These are phyloP conservation scores for Boletus fagicola DNA, from an alignment of 768 basidiomycete species.

Conservation along the genomic window DNA sequence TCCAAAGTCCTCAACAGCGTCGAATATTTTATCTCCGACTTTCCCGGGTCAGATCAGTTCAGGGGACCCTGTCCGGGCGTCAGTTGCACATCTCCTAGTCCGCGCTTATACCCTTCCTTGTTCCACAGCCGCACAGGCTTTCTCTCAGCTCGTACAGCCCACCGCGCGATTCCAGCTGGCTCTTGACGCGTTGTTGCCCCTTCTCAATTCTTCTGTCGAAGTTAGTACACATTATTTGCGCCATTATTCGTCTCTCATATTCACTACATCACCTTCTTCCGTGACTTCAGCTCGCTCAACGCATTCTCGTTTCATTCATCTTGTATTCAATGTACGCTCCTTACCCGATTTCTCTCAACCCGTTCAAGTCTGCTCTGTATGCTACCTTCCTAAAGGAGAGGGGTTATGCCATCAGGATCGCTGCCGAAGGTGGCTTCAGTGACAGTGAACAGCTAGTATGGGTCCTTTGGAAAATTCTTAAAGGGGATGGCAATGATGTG, in stretches of 20 bases:
- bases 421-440: constrained; percentile 48
- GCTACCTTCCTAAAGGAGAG: constrained; percentile 68
- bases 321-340: constrained; percentile 79
- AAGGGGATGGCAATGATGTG: constrained; percentile 80
- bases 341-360: constrained; percentile 76
- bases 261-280: constrained; percentile 11
- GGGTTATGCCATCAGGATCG: constrained; percentile 52
- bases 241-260: constrained; percentile 16
- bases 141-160: constrained; percentile 71
- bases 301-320: constrained; percentile 77
- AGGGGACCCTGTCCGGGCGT: constrained; percentile 51
- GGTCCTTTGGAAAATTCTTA: constrained; percentile 85
- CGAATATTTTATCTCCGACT: constrained; percentile 36
- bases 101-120: constrained; percentile 70
- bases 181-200: constrained; percentile 75
- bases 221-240: constrained; percentile 38
- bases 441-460: constrained; percentile 78
- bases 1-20: constrained; percentile 31
- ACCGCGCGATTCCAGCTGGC: constrained; percentile 80
- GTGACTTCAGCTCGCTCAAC: constrained; percentile 55
- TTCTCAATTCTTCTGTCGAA: constrained; percentile 58
- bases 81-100: constrained; percentile 65
- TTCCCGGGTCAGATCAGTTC: constrained; percentile 32
- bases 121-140: constrained; percentile 73
- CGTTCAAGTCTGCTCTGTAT: constrained; percentile 73